phyloP scores from a whole-genome alignment of 192 early-diverging fungal species.

The Coemansia sp. region DNA sequence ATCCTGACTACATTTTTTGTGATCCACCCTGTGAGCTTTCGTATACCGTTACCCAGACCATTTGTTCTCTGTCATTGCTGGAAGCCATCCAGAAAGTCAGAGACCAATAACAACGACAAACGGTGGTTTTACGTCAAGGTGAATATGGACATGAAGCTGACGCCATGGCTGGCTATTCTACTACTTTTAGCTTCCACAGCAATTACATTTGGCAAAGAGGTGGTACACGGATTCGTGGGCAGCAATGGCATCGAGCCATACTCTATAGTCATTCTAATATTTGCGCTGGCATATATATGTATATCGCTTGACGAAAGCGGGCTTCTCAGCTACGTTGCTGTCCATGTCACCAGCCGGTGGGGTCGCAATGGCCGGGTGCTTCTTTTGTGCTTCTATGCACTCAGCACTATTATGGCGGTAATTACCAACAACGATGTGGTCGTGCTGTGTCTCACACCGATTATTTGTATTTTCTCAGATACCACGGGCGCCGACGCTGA shows the following conservation, averaged over 20 bases:
- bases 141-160: conserved; percentile 66
- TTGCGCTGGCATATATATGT: conserved; percentile 81
- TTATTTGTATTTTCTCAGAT: conserved; percentile 73
- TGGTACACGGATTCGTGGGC: conserved; percentile 65
- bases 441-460: conserved; percentile 76
- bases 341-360: conserved; percentile 68
- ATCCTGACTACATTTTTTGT: conserved; percentile 61
- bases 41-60: conserved; percentile 48
- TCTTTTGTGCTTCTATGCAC: conserved; percentile 68
- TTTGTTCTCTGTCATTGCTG: background rate
- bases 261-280: conserved; percentile 78
- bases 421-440: conserved; percentile 85
- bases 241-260: conserved; percentile 63
- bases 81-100: background rate
- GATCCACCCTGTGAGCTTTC: conserved; percentile 59
- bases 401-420: conserved; percentile 70
- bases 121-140: conserved; percentile 32
- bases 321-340: conserved; percentile 72
- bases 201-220: conserved; percentile 49
- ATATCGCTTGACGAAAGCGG: conserved; percentile 83
- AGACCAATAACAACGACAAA: background rate
- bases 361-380: conserved; percentile 59
- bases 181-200: conserved; percentile 64
- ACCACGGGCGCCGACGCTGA: conserved; percentile 61
- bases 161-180: conserved; percentile 67